Evolutionary conservation across 2,329 filamentous ascomycete species (phyloP).

Genomic region (Phialophora chinensis): DNA sequence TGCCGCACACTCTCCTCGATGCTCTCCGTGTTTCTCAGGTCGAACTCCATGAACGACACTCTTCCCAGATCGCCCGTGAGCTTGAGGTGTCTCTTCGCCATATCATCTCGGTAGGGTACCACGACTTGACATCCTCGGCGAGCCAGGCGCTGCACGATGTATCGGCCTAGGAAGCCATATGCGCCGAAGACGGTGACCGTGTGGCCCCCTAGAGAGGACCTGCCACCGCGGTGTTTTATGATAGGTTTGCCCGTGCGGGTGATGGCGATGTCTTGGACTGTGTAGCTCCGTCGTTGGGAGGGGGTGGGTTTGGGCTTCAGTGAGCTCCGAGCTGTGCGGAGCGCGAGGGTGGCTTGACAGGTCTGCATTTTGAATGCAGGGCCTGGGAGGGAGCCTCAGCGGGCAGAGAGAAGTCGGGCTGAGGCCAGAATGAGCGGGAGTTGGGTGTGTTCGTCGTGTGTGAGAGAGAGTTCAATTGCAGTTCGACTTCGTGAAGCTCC

Average conservation of each 20-base stretch:
- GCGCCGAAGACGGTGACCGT: constrained; percentile 98
- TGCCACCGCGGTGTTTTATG: constrained; percentile 83
- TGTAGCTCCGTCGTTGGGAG: constrained; percentile 52
- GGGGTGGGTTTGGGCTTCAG: constrained; percentile 16
- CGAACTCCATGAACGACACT: constrained; percentile 90
- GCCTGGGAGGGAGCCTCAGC: constrained; percentile 25
- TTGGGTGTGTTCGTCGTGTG: neutral
- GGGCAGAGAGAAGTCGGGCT: constrained; percentile 14
- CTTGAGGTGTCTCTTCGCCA: constrained; percentile 96
- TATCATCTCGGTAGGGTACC: constrained; percentile 93
- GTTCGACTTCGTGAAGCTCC: constrained; percentile 8
- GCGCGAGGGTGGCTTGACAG: constrained; percentile 50
- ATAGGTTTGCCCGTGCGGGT: constrained; percentile 97
- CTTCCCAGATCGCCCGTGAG: constrained; percentile 92
- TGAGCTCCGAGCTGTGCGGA: constrained; percentile 50
- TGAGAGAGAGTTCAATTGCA: constrained; percentile 4
- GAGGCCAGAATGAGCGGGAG: constrained; percentile 1
- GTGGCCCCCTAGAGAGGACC: constrained; percentile 79
- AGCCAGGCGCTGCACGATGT: constrained; percentile 95
- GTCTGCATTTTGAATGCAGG: constrained; percentile 39
- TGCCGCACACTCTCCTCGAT: constrained; percentile 97
- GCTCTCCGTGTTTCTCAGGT: constrained; percentile 89
- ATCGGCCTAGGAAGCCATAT: constrained; percentile 91
- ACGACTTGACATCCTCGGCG: constrained; percentile 93
- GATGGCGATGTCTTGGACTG: constrained; percentile 81